Evolutionary conservation across 805 yeast genomes (phyloP).

Genomic region (Scheffersomyces stipitis): DNA sequence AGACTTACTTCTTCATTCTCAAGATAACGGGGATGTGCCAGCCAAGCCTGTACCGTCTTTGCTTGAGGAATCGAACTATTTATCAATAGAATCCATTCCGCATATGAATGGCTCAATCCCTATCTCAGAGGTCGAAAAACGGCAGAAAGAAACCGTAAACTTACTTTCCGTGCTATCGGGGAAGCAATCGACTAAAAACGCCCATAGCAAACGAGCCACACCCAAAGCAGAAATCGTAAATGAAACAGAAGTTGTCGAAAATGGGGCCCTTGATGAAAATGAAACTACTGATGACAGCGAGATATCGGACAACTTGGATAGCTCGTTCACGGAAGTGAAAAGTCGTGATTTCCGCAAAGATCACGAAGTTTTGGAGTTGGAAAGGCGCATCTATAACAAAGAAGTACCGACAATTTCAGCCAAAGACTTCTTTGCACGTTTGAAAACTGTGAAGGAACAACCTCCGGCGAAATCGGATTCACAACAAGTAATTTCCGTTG

Average conservation of each 20-base stretch:
- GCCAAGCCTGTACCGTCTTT: too few species aligned
- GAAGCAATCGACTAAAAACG: conserved; percentile 7
- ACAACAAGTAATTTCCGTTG: too few species aligned
- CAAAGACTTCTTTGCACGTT: conserved; percentile 16
- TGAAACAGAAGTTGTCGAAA: conserved; percentile 4
- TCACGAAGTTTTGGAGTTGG: conserved; percentile 21
- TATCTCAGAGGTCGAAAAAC: neutral
- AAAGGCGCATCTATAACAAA: conserved; percentile 17
- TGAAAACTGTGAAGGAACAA: conserved; percentile 4
- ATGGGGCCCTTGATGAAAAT: too few species aligned
- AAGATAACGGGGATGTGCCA: neutral
- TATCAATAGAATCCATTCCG: neutral
- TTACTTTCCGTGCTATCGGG: conserved; percentile 17
- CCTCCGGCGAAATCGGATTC: neutral
- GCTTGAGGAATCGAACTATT: neutral
- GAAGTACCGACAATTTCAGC: conserved; percentile 17
- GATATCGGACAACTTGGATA: conserved; percentile 8
- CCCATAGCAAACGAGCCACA: neutral
- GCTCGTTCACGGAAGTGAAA: conserved; percentile 11
- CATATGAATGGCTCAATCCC: neutral
- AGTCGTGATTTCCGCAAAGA: conserved; percentile 14
- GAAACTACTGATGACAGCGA: conserved; percentile 4
- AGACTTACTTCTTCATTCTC: neutral
- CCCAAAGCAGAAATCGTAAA: neutral
- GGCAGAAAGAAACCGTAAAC: conserved; percentile 1